Conservation (phyloP, 352 stramenopile genomes). For the Thraustochytrium sp. region DNA sequence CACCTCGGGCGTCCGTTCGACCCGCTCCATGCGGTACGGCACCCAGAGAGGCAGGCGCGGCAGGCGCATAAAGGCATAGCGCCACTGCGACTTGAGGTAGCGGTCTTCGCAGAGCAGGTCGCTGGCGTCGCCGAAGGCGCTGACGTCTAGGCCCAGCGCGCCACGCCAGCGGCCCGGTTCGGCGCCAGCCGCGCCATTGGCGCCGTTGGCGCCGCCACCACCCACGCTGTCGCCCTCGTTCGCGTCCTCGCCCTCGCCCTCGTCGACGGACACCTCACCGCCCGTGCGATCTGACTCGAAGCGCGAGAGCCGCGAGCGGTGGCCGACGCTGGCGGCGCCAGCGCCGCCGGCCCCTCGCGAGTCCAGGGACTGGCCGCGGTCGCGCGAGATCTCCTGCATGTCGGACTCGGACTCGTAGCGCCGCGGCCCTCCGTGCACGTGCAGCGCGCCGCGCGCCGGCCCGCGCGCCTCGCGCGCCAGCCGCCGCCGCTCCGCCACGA, state of each 20-base stretch:
- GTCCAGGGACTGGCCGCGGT: background rate
- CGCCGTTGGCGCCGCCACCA: background rate
- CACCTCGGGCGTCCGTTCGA: slow-evolving; percentile 27
- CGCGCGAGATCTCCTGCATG: background rate
- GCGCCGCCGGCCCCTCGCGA: background rate
- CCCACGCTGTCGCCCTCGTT: background rate
- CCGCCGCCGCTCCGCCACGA: slow-evolving; percentile 18
- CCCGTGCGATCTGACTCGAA: background rate
- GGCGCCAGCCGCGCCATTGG: background rate
- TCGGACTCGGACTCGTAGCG: background rate
- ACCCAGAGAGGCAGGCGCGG: slow-evolving; percentile 28
- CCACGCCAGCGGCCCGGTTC: background rate
- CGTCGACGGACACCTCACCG: background rate
- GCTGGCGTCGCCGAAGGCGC: background rate
- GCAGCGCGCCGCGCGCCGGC: background rate
- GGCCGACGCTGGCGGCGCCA: background rate
- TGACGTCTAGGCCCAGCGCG: background rate
- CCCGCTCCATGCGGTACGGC: slow-evolving; percentile 32
- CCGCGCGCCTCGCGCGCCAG: too few species aligned
- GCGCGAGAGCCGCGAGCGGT: background rate
- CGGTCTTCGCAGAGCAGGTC: background rate
- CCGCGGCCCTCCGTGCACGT: background rate
- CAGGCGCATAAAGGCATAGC: slow-evolving; percentile 21
- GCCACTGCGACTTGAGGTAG: slow-evolving; percentile 32
- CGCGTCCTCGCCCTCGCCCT: background rate